phyloP scores from a whole-genome alignment of 148 eudicot genomes.

The Cornus kousa region DNA sequence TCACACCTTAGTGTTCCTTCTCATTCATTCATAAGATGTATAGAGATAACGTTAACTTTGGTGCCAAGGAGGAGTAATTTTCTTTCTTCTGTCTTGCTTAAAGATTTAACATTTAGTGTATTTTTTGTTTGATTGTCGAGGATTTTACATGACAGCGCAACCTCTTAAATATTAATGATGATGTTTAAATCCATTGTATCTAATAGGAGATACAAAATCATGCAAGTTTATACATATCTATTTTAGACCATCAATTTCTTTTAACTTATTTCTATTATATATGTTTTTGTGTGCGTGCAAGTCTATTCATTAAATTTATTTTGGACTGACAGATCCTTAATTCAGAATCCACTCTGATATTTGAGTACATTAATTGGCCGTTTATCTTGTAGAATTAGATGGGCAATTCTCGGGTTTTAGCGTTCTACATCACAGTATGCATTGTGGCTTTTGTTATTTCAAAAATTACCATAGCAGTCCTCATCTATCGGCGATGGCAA shows the following conservation, averaged over 20 bases:
- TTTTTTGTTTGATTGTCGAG: not conserved
- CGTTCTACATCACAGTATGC: slow-evolving; percentile 57
- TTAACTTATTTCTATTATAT: not conserved
- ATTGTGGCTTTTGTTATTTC: slow-evolving; percentile 62
- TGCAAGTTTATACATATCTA: no score
- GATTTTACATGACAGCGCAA: no score
- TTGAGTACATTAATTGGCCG: not conserved
- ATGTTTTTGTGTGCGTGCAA: not conserved
- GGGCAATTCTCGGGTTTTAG: slow-evolving; percentile 37
- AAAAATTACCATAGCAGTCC: slow-evolving; percentile 58
- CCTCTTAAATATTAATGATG: no score
- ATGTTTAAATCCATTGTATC: no score
- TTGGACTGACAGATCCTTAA: no score
- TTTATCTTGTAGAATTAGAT: slow-evolving; percentile 20
- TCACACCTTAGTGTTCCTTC: not conserved
- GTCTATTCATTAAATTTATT: not conserved
- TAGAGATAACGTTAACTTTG: not conserved
- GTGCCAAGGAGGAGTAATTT: not conserved
- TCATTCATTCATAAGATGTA: not conserved
- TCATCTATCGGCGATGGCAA: slow-evolving; percentile 79
- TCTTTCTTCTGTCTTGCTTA: not conserved
- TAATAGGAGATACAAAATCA: no score
- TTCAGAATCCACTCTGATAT: not conserved
- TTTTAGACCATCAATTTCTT: no score
- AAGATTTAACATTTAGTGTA: no score